Evolutionary conservation across 1,284 basidiomycete genomes (phyloP), one percentile per base, ranked within the genome.

Genomic region (Ceratobasidium sp.): DNA sequence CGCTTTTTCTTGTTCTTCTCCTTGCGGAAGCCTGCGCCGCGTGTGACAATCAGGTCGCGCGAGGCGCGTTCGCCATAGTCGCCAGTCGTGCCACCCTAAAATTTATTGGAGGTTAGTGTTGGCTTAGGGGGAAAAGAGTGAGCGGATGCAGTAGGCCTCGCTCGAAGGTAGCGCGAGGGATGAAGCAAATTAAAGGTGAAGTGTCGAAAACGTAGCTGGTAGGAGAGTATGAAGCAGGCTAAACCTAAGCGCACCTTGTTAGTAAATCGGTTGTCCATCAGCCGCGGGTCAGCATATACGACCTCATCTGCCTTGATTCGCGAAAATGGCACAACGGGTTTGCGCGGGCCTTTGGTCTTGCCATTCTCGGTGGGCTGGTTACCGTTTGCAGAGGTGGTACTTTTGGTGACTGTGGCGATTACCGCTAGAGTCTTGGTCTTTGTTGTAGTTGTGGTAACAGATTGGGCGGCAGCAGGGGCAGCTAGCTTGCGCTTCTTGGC

Each of bases 1-100:
- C 93, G 86, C 85, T 99, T 98, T 85, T 98, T 98, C 89, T 99
- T 99, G 85, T 98, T 98, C 85, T 99, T 98, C 86, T 98, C 97
- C 83, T 98, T 99, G 72, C 95, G 89, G 86, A 99, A 99, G 8
- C 94, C 94, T 62, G 93, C 92, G 13, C 97, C 97, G 6, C 95
- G 88, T 1, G 97, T 98, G 27, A 96, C 93, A 78, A 98, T 92
- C 75, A 99, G 84, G 83, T 98, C 97, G 61, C 88, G 86, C 76
- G 90, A 90, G 0, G 97, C 97, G 74, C 87, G 88, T 22, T 91
- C 91, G 39, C 97, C 97, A 80, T 98, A 99, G 81, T 98, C 97
- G 77, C 90, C 91, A 24, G 79, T 78, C 2, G 86, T 83, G 1
- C 87, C 89, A 74, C 86, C 84, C 91, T 93, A 77, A n/a, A 11